Evolutionary conservation across 2,329 filamentous ascomycete genomes (phyloP).

Genomic region (Aspergillus chevalieri): DNA sequence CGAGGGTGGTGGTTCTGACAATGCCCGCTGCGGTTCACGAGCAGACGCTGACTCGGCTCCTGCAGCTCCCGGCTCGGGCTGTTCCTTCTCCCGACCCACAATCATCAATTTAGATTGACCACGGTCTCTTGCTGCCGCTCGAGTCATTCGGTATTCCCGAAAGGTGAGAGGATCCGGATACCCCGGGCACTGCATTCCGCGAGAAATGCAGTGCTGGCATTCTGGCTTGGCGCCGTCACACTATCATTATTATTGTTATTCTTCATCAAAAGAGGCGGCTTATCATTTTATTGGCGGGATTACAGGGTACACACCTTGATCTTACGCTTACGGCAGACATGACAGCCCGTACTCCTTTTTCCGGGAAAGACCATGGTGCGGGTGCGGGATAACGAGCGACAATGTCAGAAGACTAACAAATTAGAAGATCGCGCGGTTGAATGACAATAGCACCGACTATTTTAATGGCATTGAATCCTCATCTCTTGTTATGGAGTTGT

Average conservation of each 20-base stretch:
- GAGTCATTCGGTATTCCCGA: background rate
- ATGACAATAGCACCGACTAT: too few species aligned
- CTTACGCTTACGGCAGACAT: background rate
- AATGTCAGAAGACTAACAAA: too few species aligned
- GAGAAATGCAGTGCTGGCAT: background rate
- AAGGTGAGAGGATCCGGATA: background rate
- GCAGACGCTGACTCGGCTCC: background rate
- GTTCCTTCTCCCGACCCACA: background rate
- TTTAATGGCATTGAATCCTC: too few species aligned
- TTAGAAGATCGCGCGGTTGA: too few species aligned
- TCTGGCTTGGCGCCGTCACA: background rate
- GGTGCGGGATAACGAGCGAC: background rate
- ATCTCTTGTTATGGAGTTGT: too few species aligned
- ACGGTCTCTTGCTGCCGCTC: background rate
- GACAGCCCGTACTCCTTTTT: background rate
- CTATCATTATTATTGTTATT: background rate
- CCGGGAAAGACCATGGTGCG: constrained; percentile 30
- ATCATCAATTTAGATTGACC: background rate
- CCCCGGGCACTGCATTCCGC: background rate
- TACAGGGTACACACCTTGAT: background rate
- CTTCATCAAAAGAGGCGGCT: background rate
- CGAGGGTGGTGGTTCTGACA: too few species aligned
- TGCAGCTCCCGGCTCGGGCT: background rate
- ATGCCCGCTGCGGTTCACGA: background rate
- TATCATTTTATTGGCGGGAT: background rate